phyloP scores from a whole-genome alignment of 2,329 filamentous ascomycete species.

The Fusarium verrucosum region DNA sequence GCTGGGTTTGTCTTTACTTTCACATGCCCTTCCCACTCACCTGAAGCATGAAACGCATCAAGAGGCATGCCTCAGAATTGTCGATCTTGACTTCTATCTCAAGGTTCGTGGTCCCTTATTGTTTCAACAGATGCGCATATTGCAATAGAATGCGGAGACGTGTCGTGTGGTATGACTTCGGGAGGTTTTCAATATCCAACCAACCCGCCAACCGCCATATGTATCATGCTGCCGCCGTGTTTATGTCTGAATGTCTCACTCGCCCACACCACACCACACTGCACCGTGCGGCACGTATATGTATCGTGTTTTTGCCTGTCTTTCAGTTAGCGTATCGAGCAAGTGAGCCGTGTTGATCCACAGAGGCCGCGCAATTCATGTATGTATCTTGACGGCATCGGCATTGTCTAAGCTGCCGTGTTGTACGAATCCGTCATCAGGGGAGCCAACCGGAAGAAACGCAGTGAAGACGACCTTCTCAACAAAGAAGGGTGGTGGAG shows the following conservation, averaged over 20 bases:
- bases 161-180: not conserved
- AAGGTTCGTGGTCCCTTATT: not conserved
- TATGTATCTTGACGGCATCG: constrained; percentile 29
- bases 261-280: not conserved
- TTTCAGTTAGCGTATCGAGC: constrained; percentile 24
- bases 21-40: constrained; percentile 11
- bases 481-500: constrained; percentile 27
- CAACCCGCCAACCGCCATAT: not conserved
- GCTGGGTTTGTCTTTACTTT: constrained; percentile 10
- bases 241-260: constrained; percentile 5
- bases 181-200: not conserved
- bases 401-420: constrained; percentile 25
- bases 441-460: constrained; percentile 16
- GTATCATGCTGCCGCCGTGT: no score
- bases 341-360: constrained; percentile 24
- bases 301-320: constrained; percentile 14
- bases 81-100: not conserved
- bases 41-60: constrained; percentile 4
- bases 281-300: constrained; percentile 22
- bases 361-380: constrained; percentile 37
- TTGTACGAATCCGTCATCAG: constrained; percentile 14
- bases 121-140: not conserved
- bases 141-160: not conserved
- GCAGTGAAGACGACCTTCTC: constrained; percentile 4
- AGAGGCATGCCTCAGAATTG: not conserved